Percentiles rank a stretch among this genome's conserved stretches.
These are phyloP conservation scores for Aspergillus pseudoterreus DNA, from an alignment of 2,329 filamentous ascomycete species.

Conservation along the genomic window DNA sequence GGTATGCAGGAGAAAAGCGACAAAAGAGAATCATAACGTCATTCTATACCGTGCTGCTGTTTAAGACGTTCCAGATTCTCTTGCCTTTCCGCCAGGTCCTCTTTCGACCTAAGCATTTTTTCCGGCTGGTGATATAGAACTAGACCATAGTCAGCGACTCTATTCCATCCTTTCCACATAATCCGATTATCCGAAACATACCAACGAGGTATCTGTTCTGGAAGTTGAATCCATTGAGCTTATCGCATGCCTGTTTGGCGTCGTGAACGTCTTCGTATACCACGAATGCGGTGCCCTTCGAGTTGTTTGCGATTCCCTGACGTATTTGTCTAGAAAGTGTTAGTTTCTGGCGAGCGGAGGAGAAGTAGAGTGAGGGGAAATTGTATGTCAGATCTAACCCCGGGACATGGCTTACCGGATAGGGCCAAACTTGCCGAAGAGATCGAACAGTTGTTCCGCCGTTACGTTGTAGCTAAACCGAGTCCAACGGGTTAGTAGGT, in stretches of 20 bases:
- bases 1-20: conserved; percentile 25
- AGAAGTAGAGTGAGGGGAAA: not conserved
- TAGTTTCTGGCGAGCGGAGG: conserved; percentile 1
- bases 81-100: conserved; percentile 88
- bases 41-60: conserved; percentile 97
- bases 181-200: conserved; percentile 49
- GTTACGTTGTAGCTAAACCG: conserved; percentile 88
- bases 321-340: conserved; percentile 77
- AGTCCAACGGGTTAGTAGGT: conserved; percentile 11
- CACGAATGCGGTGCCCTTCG: conserved; percentile 97
- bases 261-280: conserved; percentile 99
- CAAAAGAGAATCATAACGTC: conserved; percentile 45
- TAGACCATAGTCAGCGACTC: conserved; percentile 13
- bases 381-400: not conserved
- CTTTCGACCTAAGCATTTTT: conserved; percentile 81
- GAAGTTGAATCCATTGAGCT: conserved; percentile 99
- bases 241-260: conserved; percentile 98
- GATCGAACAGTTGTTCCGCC: conserved; percentile 94
- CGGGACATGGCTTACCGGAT: conserved; percentile 66
- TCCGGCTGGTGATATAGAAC: conserved; percentile 75
- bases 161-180: not conserved
- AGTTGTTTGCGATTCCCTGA: conserved; percentile 94
- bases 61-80: conserved; percentile 98
- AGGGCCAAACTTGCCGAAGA: conserved; percentile 96
- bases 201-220: conserved; percentile 98